phyloP scores from a whole-genome alignment of 106 monocot genomes.

The Triglochin maritima region DNA sequence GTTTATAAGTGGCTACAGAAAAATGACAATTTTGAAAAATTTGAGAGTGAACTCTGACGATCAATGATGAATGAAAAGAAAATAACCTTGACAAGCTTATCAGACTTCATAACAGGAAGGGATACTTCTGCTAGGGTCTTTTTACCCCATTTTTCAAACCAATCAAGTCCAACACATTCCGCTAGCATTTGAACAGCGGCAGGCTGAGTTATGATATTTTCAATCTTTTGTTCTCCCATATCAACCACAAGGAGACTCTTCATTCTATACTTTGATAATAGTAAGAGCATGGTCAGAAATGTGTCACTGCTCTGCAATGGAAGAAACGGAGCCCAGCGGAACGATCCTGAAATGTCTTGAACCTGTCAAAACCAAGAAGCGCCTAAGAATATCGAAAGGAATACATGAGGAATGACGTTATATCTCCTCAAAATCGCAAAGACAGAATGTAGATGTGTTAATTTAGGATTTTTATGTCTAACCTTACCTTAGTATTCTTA shows the following conservation, averaged over 20 bases:
- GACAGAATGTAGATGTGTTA: no score
- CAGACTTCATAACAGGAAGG: conserved; percentile 67
- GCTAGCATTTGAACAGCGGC: conserved; percentile 91
- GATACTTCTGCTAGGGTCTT: conserved; percentile 65
- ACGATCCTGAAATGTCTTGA: conserved; percentile 77
- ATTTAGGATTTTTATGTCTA: no score
- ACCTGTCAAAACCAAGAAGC: conserved; percentile 32
- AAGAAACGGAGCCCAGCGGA: conserved; percentile 97
- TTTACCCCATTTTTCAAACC: conserved; percentile 91
- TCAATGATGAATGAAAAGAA: background rate
- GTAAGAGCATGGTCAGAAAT: conserved; percentile 82
- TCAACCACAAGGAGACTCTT: conserved; percentile 95
- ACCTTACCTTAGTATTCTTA: conserved; percentile 63
- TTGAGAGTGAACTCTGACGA: no score
- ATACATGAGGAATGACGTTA: background rate
- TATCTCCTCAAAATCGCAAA: background rate
- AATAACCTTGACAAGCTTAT: conserved; percentile 61
- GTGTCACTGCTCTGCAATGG: conserved; percentile 85
- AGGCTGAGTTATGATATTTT: conserved; percentile 88
- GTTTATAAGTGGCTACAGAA: no score
- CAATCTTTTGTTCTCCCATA: conserved; percentile 73
- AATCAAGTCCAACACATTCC: conserved; percentile 82
- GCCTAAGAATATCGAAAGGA: background rate
- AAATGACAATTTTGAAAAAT: no score
- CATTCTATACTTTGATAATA: conserved; percentile 92